Percentiles rank a stretch among this genome's conserved stretches.
These are phyloP conservation scores for Boletellus deceptivus DNA, from an alignment of 1,284 basidiomycete species.

Conservation along the genomic window DNA sequence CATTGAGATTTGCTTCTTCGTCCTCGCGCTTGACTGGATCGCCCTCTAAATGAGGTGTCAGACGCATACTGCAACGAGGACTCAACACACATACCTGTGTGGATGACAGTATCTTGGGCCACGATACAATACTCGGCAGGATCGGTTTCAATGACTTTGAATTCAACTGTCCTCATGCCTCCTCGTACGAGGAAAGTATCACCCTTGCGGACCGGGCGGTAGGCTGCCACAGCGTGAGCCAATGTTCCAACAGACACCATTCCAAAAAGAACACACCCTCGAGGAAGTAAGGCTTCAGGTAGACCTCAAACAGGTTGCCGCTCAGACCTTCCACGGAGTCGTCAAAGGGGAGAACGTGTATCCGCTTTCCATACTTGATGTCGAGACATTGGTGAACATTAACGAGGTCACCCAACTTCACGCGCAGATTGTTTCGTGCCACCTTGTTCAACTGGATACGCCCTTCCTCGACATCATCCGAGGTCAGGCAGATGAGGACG, in stretches of 20 bases:
- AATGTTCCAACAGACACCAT: background rate
- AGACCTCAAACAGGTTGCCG: slow-evolving; percentile 98
- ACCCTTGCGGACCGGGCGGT: slow-evolving; percentile 92
- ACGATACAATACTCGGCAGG: slow-evolving; percentile 97
- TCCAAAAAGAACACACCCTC: slow-evolving; percentile 58
- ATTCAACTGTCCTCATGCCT: slow-evolving; percentile 97
- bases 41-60: slow-evolving; percentile 64
- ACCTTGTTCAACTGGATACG: slow-evolving; percentile 99
- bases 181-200: slow-evolving; percentile 99
- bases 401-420: slow-evolving; percentile 96
- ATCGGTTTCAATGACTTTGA: slow-evolving; percentile 97
- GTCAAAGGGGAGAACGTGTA: slow-evolving; percentile 97
- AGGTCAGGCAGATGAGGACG: slow-evolving; percentile 92
- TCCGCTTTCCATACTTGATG: slow-evolving; percentile 99
- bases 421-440: slow-evolving; percentile 95
- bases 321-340: slow-evolving; percentile 98
- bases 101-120: slow-evolving; percentile 95
- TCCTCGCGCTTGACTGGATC: slow-evolving; percentile 99
- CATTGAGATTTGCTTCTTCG: slow-evolving; percentile 94
- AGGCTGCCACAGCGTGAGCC: slow-evolving; percentile 52
- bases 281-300: slow-evolving; percentile 99
- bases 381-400: slow-evolving; percentile 95
- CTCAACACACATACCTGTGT: slow-evolving; percentile 59
- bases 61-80: slow-evolving; percentile 5
- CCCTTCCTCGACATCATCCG: slow-evolving; percentile 96